Percentiles rank a stretch among this genome's conserved stretches.
Conservation (phyloP, 169 alveolate genomes). For the Amoebophrya sp. region DNA sequence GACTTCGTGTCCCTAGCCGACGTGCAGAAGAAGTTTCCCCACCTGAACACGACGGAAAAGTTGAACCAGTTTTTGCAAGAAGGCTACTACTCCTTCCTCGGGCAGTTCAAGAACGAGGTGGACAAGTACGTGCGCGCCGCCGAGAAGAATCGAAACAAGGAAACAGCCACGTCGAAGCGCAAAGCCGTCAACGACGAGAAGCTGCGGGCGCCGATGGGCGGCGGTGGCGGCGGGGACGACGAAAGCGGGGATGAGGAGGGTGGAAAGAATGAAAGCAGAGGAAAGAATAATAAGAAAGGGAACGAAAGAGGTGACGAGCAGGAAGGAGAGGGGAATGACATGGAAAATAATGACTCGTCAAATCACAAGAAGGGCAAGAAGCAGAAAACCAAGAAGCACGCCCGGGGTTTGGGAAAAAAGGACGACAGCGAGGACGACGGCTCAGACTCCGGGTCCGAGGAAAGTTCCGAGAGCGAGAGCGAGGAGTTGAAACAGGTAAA, state of each 20-base stretch:
- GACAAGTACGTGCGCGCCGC: not conserved
- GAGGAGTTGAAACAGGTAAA: not conserved
- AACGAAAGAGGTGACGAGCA: too few relatives aligned
- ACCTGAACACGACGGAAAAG: not conserved
- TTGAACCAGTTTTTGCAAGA: not conserved
- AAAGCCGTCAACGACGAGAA: not conserved
- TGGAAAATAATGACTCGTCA: too few relatives aligned
- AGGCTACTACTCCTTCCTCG: not conserved
- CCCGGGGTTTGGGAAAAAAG: not conserved
- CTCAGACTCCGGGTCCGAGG: not conserved
- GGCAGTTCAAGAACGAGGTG: not conserved
- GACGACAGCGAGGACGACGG: not conserved
- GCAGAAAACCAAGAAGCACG: too few relatives aligned
- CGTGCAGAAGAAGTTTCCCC: not conserved
- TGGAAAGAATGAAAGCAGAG: not conserved
- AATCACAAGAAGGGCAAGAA: too few relatives aligned
- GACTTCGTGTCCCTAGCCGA: not conserved
- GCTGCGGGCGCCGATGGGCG: not conserved
- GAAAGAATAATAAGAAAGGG: not conserved
- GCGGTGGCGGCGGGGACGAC: not conserved
- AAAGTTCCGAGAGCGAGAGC: not conserved
- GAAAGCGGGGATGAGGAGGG: not conserved
- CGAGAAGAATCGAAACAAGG: not conserved
- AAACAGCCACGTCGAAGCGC: not conserved
- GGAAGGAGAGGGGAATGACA: too few relatives aligned